These are phyloP conservation scores for Nissolia schottii DNA, from an alignment of 306 rosid species.

Conservation along the genomic window DNA sequence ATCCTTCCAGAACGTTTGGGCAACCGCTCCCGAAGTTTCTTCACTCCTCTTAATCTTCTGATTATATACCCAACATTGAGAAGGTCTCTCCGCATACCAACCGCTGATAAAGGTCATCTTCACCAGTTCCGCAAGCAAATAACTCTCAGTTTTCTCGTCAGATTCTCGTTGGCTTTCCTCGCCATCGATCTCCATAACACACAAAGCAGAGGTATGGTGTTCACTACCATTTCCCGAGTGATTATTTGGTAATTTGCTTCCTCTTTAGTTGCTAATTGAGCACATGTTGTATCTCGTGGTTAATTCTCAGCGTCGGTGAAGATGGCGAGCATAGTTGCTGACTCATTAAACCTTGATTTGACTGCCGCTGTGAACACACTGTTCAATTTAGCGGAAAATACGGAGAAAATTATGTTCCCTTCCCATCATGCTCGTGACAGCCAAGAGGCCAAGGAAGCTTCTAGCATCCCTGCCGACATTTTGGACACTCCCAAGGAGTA, in stretches of 20 bases:
- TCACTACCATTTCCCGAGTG: too few relatives aligned
- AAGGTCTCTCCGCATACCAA: not conserved
- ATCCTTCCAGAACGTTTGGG: conserved; percentile 37
- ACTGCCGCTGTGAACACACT: conserved; percentile 32
- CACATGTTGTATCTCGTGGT: not conserved
- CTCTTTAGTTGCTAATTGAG: not conserved
- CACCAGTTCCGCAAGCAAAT: not conserved
- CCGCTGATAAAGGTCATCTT: not conserved
- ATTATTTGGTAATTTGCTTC: not conserved
- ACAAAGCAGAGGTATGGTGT: not conserved
- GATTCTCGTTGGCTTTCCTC: not conserved
- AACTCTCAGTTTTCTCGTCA: not conserved
- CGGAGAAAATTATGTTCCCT: conserved; percentile 32
- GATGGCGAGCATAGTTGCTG: conserved; percentile 37
- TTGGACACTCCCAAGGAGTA: conserved; percentile 54
- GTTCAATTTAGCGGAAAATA: conserved; percentile 41
- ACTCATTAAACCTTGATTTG: conserved; percentile 31
- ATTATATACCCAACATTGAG: not conserved
- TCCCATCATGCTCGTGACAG: conserved; percentile 17
- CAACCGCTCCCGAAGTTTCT: conserved; percentile 43
- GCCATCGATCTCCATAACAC: not conserved
- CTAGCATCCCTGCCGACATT: conserved; percentile 52
- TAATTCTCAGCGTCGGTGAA: not conserved
- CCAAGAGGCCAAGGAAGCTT: conserved; percentile 19
- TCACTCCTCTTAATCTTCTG: not conserved